Conservation (phyloP, 306 rosid species). For the Quercus ilex region DNA sequence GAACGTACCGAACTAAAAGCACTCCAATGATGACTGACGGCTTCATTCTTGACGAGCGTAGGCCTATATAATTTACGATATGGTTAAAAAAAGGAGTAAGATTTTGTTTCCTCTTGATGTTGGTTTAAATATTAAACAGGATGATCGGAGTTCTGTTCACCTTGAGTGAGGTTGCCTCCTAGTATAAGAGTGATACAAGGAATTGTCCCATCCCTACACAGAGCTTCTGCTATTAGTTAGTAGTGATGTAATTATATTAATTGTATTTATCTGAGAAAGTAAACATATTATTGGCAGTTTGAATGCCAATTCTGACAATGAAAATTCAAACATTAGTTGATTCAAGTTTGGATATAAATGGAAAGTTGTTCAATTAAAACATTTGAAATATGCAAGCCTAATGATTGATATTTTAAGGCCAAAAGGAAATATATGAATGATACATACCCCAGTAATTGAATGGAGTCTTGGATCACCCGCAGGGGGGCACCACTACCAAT, state of each 20-base stretch:
- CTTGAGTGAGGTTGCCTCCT: slow-evolving; percentile 87
- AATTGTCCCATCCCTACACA: slow-evolving; percentile 69
- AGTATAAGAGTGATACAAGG: slow-evolving; percentile 86
- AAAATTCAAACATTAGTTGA: not conserved
- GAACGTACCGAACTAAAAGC: slow-evolving; percentile 31
- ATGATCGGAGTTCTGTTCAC: slow-evolving; percentile 20
- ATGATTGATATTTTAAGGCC: too few relatives aligned
- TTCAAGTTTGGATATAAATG: not conserved
- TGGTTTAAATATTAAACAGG: not conserved
- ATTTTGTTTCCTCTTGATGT: not conserved
- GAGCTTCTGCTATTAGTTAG: slow-evolving; percentile 11
- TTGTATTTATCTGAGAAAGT: too few relatives aligned
- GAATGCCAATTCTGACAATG: not conserved
- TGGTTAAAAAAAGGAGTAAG: not conserved
- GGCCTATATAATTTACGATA: slow-evolving; percentile 31
- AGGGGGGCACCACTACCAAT: slow-evolving; percentile 73
- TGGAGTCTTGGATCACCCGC: slow-evolving; percentile 59
- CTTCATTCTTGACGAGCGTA: slow-evolving; percentile 54
- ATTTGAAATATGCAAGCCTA: too few relatives aligned
- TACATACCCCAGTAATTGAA: slow-evolving; percentile 63
- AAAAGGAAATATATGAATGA: not conserved
- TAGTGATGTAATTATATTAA: not conserved
- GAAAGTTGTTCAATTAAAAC: too few relatives aligned
- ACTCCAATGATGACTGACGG: slow-evolving; percentile 35
- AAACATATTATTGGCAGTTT: not conserved